phyloP scores from a whole-genome alignment of 495 filamentous ascomycete genomes.

The Elasticomyces elasticus region DNA sequence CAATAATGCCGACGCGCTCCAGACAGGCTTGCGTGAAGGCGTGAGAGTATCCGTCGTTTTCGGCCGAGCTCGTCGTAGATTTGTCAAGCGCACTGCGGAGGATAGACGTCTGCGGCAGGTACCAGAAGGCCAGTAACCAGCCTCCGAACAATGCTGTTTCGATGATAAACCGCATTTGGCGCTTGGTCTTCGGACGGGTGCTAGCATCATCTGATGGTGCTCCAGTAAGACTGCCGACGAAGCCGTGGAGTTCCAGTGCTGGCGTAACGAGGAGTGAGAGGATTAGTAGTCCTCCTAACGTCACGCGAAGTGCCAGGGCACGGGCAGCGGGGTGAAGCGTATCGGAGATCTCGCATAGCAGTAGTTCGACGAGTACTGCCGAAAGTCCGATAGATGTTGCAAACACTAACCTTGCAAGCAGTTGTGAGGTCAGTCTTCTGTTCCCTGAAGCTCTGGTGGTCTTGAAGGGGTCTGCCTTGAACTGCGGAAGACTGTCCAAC shows the following conservation, averaged over 20 bases:
- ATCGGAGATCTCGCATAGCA: slow-evolving; percentile 72
- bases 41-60: slow-evolving; percentile 23
- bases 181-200: slow-evolving; percentile 38
- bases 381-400: slow-evolving; percentile 62
- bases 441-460: slow-evolving; percentile 3
- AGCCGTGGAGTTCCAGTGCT: slow-evolving; percentile 54
- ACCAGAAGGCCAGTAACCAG: slow-evolving; percentile 69
- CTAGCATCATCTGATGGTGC: slow-evolving; percentile 48
- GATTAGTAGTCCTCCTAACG: slow-evolving; percentile 53
- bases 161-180: slow-evolving; percentile 46
- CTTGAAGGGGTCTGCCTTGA: slow-evolving; percentile 25
- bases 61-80: too few species aligned
- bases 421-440: slow-evolving; percentile 19
- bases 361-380: slow-evolving; percentile 61
- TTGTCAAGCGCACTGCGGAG: slow-evolving; percentile 32
- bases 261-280: slow-evolving; percentile 60
- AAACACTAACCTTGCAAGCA: slow-evolving; percentile 52
- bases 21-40: slow-evolving; percentile 61
- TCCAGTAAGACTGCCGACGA: slow-evolving; percentile 45
- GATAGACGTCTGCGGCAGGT: slow-evolving; percentile 55
- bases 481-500: slow-evolving; percentile 44
- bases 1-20: slow-evolving; percentile 69
- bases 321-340: slow-evolving; percentile 53
- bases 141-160: slow-evolving; percentile 45
- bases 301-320: slow-evolving; percentile 50